These are phyloP conservation scores for Biscutella laevigata DNA, from an alignment of 441 rosid genomes.

Conservation along the genomic window DNA sequence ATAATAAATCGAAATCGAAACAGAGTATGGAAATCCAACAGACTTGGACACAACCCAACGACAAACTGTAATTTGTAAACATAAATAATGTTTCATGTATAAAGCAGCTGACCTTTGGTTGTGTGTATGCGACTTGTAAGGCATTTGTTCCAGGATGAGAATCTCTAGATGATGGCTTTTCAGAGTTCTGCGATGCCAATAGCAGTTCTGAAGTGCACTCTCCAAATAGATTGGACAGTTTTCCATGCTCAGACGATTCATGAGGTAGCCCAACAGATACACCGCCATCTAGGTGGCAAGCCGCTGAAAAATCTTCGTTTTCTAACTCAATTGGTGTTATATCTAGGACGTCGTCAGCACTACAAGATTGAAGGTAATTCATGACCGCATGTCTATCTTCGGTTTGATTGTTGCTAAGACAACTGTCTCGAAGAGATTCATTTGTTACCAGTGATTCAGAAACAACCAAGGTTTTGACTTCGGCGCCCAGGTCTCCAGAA, in stretches of 20 bases:
- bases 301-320: conserved; percentile 7
- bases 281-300: conserved; percentile 29
- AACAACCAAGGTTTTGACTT: conserved; percentile 20
- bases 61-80: no score
- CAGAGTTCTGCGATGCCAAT: conserved; percentile 23
- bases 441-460: conserved; percentile 10
- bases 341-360: conserved; percentile 12
- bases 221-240: conserved; percentile 22
- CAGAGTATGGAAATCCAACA: conserved; percentile 8
- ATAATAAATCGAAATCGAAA: conserved; percentile 4
- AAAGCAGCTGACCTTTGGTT: conserved; percentile 47
- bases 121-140: conserved; percentile 27
- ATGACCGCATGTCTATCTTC: conserved; percentile 11
- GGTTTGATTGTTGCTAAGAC: conserved; percentile 8
- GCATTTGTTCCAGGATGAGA: conserved; percentile 28
- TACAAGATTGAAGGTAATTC: conserved; percentile 20
- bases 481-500: conserved; percentile 29
- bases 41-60: not conserved
- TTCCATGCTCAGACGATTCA: conserved; percentile 26
- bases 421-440: conserved; percentile 6
- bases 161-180: conserved; percentile 21
- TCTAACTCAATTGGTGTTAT: conserved; percentile 19
- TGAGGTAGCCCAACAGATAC: conserved; percentile 13
- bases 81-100: not conserved
- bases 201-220: conserved; percentile 29